These are phyloP conservation scores for Dactylellina drechsleri DNA, from an alignment of 2,329 filamentous ascomycete species.

Conservation along the genomic window DNA sequence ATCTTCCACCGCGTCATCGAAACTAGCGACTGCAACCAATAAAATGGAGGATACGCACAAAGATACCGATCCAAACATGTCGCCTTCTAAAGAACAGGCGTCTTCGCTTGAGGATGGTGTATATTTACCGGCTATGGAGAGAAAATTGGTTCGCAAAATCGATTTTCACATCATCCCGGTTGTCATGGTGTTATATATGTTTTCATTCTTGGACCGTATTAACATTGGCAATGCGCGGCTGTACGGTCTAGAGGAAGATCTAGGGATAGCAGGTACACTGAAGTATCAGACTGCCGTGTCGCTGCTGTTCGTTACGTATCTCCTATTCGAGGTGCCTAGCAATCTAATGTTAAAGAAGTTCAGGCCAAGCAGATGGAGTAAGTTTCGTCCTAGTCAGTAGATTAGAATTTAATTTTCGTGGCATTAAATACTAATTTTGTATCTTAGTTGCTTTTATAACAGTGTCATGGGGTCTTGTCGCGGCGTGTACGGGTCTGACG, in stretches of 20 bases:
- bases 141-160: slow-evolving; percentile 72
- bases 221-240: slow-evolving; percentile 78
- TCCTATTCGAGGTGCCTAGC: slow-evolving; percentile 71
- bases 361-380: slow-evolving; percentile 70
- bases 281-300: slow-evolving; percentile 77
- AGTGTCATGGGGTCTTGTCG: slow-evolving; percentile 70
- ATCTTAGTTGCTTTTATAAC: slow-evolving; percentile 72
- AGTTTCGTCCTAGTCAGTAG: slow-evolving; percentile 8
- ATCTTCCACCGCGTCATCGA: slow-evolving; percentile 1
- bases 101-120: slow-evolving; percentile 16
- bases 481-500: slow-evolving; percentile 75
- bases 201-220: slow-evolving; percentile 79
- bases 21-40: not conserved
- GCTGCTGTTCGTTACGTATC: slow-evolving; percentile 74
- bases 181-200: slow-evolving; percentile 76
- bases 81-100: slow-evolving; percentile 17
- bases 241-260: slow-evolving; percentile 72
- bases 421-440: slow-evolving; percentile 53
- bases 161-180: slow-evolving; percentile 73
- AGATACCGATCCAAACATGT: not conserved
- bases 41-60: slow-evolving; percentile 16
- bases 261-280: slow-evolving; percentile 68
- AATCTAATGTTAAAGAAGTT: slow-evolving; percentile 73
- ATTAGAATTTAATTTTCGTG: not conserved
- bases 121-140: slow-evolving; percentile 61